These are phyloP conservation scores for Hypoxylon lienhwacheense DNA, from an alignment of 495 filamentous ascomycete species.

Conservation along the genomic window DNA sequence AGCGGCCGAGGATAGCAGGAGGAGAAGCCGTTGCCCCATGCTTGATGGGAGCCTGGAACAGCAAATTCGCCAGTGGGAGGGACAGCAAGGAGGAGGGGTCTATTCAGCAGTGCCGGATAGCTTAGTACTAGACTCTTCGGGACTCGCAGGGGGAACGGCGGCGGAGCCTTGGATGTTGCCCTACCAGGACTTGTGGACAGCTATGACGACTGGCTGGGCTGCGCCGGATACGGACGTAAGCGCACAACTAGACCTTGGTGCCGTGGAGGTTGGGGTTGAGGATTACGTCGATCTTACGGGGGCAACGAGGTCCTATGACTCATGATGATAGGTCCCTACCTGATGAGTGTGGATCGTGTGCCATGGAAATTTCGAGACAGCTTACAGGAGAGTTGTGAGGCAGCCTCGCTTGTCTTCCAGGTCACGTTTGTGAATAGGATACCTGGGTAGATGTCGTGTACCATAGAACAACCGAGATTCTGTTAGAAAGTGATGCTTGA, in stretches of 20 bases:
- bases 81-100: conserved; percentile 14
- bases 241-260: neutral
- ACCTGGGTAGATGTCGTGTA: too few relatives aligned
- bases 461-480: too few relatives aligned
- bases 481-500: too few relatives aligned
- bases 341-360: too few relatives aligned
- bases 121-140: too few relatives aligned
- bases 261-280: neutral
- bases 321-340: too few relatives aligned
- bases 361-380: too few relatives aligned
- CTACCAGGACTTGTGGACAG: conserved; percentile 43
- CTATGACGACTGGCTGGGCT: conserved; percentile 44
- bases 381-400: too few relatives aligned
- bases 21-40: conserved; percentile 44
- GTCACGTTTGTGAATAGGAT: too few relatives aligned
- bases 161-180: conserved; percentile 4
- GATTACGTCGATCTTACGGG: conserved; percentile 9
- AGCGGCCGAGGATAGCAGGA: conserved; percentile 12
- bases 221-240: conserved; percentile 4
- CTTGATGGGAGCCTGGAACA: conserved; percentile 49
- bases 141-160: conserved; percentile 1
- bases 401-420: too few relatives aligned
- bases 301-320: neutral
- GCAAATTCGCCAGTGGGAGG: conserved; percentile 48
- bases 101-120: too few relatives aligned